These are phyloP conservation scores for Craterostigma plantagineum DNA, from an alignment of 257 asterid species.

Conservation along the genomic window DNA sequence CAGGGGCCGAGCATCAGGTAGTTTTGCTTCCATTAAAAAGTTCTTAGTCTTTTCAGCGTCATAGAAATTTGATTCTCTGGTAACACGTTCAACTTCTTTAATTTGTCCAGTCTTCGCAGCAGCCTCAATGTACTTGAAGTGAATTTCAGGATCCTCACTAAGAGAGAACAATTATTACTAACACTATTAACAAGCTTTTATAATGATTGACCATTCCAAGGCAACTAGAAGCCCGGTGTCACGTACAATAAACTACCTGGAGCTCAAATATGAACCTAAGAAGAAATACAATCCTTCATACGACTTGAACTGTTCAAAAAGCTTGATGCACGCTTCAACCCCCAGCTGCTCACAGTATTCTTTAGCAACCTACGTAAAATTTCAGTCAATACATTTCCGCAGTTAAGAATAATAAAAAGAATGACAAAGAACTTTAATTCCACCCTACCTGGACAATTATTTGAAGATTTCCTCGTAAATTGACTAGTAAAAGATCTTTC, in stretches of 20 bases:
- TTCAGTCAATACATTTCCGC: conserved; percentile 6
- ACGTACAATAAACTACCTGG: conserved; percentile 36
- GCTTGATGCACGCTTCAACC: conserved; percentile 77
- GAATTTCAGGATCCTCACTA: conserved; percentile 99
- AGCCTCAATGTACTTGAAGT: conserved; percentile 95
- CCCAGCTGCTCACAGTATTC: conserved; percentile 98
- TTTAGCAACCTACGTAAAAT: conserved; percentile 64
- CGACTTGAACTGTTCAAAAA: conserved; percentile 96
- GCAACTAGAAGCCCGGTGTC: conserved; percentile 2
- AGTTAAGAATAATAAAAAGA: too few relatives aligned
- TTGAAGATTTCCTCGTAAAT: conserved; percentile 97
- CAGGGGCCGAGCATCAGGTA: conserved; percentile 96
- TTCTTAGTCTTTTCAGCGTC: conserved; percentile 92
- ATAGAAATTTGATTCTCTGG: conserved; percentile 94
- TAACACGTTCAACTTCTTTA: conserved; percentile 98
- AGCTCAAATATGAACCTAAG: conserved; percentile 94
- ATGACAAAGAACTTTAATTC: background rate
- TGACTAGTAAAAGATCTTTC: conserved; percentile 94
- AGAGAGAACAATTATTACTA: conserved; percentile 14
- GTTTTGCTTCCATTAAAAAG: conserved; percentile 97
- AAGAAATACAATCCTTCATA: conserved; percentile 95
- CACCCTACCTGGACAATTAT: conserved; percentile 85
- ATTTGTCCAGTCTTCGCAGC: conserved; percentile 99
- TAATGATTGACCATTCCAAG: background rate
- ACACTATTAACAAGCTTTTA: background rate